phyloP scores from a whole-genome alignment of 352 stramenopile species.

The Phytophthora tubulina region DNA sequence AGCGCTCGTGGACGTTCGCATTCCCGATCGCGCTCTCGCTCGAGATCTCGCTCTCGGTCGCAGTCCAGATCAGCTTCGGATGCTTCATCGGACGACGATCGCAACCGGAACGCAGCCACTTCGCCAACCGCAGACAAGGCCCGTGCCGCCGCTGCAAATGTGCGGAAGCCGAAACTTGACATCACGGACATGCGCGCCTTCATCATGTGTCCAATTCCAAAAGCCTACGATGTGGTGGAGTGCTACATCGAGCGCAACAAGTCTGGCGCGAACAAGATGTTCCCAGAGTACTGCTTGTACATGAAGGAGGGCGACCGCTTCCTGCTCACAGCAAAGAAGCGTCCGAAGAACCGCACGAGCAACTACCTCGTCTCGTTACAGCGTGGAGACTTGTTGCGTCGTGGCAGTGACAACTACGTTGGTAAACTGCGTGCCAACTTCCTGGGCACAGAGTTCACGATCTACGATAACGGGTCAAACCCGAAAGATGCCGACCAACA shows the following conservation, averaged over 20 bases:
- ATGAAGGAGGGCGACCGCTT: conserved; percentile 96
- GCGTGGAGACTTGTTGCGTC: conserved; percentile 91
- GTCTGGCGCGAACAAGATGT: conserved; percentile 93
- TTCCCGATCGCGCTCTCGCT: conserved; percentile 57
- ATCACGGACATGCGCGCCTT: conserved; percentile 87
- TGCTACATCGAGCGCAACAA: conserved; percentile 96
- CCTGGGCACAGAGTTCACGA: conserved; percentile 97
- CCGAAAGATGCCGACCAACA: conserved; percentile 91
- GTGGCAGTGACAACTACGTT: conserved; percentile 93
- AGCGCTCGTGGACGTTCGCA: conserved; percentile 50
- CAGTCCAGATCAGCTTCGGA: conserved; percentile 69
- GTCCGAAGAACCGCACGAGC: conserved; percentile 96
- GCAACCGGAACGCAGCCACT: conserved; percentile 66
- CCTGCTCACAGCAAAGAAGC: conserved; percentile 97
- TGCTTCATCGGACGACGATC: conserved; percentile 73
- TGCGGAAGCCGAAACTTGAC: conserved; percentile 84
- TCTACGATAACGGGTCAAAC: conserved; percentile 95
- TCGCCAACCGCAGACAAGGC: conserved; percentile 41
- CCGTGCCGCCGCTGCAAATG: conserved; percentile 36
- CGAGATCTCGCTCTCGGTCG: conserved; percentile 57
- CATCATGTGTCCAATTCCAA: conserved; percentile 84
- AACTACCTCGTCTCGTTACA: conserved; percentile 98
- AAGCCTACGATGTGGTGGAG: conserved; percentile 92
- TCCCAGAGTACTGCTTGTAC: conserved; percentile 93
- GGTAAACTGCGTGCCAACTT: conserved; percentile 98